Evolutionary conservation across 345 rosid genomes (phyloP).

Genomic region (Eucalyptus curtisii): DNA sequence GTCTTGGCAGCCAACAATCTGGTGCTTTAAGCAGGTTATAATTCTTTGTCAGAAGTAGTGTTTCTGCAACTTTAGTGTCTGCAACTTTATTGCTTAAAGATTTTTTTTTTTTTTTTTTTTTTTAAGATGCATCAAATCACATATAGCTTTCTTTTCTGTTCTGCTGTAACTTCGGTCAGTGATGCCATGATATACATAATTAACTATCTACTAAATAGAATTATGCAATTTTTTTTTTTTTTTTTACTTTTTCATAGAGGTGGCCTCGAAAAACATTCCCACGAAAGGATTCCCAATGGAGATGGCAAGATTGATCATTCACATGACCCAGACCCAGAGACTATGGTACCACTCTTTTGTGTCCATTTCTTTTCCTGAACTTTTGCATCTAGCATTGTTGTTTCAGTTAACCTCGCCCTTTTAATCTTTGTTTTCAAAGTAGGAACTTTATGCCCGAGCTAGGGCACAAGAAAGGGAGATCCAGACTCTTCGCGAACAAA

Average conservation of each 20-base stretch:
- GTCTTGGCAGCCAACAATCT: constrained; percentile 6
- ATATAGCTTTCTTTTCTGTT: not conserved
- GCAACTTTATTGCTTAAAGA: not conserved
- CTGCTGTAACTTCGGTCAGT: not conserved
- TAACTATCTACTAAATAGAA: not conserved
- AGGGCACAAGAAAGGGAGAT: constrained; percentile 69
- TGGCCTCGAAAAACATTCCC: constrained; percentile 18
- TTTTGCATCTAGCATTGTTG: not conserved
- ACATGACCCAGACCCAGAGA: constrained; percentile 50
- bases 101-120: not conserved
- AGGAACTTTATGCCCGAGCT: constrained; percentile 55
- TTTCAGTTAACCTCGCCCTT: not conserved
- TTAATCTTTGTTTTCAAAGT: constrained; percentile 2
- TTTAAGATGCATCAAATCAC: not conserved
- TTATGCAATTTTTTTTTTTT: not conserved
- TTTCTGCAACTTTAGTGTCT: not conserved
- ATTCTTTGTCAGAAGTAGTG: not conserved
- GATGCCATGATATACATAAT: not conserved
- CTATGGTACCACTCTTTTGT: constrained; percentile 37
- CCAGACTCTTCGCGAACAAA: constrained; percentile 63
- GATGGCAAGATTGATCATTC: constrained; percentile 20
- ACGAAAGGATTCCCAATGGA: constrained; percentile 24
- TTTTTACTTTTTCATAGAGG: constrained; percentile 5
- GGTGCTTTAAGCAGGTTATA: constrained; percentile 19
- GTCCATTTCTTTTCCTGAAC: not conserved